These are phyloP conservation scores for Eucalyptus sp. DNA, from an alignment of 345 rosid genomes.

Conservation along the genomic window DNA sequence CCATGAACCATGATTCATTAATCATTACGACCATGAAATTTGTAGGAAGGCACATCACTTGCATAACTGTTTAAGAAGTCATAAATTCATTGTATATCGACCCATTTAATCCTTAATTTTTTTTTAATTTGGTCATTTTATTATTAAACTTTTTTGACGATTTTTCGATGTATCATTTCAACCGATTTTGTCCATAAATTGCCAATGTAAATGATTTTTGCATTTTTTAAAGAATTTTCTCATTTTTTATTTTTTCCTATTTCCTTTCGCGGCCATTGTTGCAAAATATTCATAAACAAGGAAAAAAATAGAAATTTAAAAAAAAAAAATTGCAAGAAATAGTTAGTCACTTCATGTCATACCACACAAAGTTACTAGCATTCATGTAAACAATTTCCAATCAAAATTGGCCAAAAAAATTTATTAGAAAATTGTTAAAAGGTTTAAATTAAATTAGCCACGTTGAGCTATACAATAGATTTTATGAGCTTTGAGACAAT, in stretches of 20 bases:
- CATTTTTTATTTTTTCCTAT: background rate
- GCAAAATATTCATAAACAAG: rapidly evolving
- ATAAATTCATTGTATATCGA: background rate
- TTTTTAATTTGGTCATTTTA: background rate
- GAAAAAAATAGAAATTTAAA: background rate
- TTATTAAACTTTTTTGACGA: background rate
- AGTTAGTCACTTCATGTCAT: rapidly evolving
- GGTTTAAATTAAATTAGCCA: background rate
- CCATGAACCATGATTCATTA: background rate
- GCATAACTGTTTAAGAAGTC: background rate
- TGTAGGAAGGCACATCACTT: background rate
- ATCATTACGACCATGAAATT: background rate
- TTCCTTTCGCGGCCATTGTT: background rate
- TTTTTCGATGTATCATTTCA: rapidly evolving
- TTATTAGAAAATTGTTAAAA: background rate
- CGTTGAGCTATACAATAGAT: background rate
- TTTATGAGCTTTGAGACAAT: background rate
- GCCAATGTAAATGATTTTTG: background rate
- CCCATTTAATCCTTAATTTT: background rate
- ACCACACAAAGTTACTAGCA: rapidly evolving
- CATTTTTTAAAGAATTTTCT: background rate
- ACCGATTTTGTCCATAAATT: background rate
- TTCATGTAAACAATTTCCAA: rapidly evolving
- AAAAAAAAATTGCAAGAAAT: background rate
- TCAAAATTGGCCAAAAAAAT: background rate